These are phyloP conservation scores for Chrysoporthe deuterocubensis DNA, from an alignment of 2,329 filamentous ascomycete species.

Conservation along the genomic window DNA sequence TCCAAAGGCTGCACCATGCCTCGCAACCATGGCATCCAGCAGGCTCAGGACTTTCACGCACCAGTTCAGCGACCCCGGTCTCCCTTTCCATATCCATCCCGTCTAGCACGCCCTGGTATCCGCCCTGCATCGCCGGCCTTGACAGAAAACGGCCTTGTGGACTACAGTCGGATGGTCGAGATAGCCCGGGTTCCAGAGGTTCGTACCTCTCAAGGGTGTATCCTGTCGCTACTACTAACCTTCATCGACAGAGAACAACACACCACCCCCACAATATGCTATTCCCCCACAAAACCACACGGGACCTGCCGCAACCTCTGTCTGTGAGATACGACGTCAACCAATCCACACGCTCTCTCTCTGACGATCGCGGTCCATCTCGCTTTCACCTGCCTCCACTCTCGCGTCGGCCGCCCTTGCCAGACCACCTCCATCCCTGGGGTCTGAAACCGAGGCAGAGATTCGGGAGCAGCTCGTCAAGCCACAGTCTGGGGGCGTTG, in stretches of 20 bases:
- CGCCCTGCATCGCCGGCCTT: conserved; percentile 54
- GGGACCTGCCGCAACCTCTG: conserved; percentile 42
- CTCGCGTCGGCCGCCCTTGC: conserved; percentile 37
- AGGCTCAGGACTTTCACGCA: conserved; percentile 8
- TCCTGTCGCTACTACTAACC: conserved; percentile 9
- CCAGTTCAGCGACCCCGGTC: conserved; percentile 52
- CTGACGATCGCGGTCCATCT: conserved; percentile 22
- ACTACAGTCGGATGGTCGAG: conserved; percentile 56
- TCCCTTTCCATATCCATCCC: conserved; percentile 62
- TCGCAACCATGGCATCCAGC: conserved; percentile 39
- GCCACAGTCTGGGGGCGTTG: conserved; percentile 47
- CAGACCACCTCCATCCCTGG: conserved; percentile 42
- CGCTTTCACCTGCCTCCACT: conserved; percentile 29
- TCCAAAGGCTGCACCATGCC: conserved; percentile 35
- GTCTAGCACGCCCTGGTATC: conserved; percentile 58
- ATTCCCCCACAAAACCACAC: conserved; percentile 40
- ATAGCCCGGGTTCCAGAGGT: conserved; percentile 54
- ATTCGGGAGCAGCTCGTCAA: conserved; percentile 41
- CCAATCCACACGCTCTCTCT: conserved; percentile 45
- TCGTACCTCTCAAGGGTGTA: conserved; percentile 30
- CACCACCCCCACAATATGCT: conserved; percentile 47
- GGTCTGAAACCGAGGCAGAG: conserved; percentile 38
- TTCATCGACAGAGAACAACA: conserved; percentile 48
- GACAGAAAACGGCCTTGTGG: conserved; percentile 50
- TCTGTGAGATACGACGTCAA: conserved; percentile 46